phyloP scores from a whole-genome alignment of 2,329 filamentous ascomycete genomes.

The Onygena corvina region DNA sequence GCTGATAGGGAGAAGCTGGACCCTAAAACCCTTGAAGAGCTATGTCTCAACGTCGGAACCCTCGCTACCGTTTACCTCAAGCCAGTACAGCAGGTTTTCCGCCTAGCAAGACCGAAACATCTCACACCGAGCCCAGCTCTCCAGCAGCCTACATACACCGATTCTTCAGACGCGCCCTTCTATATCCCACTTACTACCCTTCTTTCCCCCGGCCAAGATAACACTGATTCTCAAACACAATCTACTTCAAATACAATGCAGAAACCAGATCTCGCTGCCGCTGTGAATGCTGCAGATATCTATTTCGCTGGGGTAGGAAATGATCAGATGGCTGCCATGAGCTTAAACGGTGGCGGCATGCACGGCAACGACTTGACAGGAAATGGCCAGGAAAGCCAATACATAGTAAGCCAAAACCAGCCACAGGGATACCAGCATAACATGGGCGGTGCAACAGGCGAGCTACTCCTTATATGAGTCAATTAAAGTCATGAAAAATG shows the following conservation, averaged over 20 bases:
- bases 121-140: constrained; percentile 75
- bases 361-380: constrained; percentile 47
- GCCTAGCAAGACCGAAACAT: constrained; percentile 66
- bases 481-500: not conserved
- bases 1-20: constrained; percentile 93
- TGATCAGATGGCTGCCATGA: constrained; percentile 61
- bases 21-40: constrained; percentile 80
- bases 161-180: constrained; percentile 24
- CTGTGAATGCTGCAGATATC: constrained; percentile 72
- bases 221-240: constrained; percentile 19
- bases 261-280: constrained; percentile 49
- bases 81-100: constrained; percentile 93
- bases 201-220: constrained; percentile 36
- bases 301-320: constrained; percentile 74
- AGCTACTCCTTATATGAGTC: constrained; percentile 44
- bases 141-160: constrained; percentile 53
- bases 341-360: constrained; percentile 52
- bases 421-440: constrained; percentile 39
- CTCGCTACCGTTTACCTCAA: constrained; percentile 96
- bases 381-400: constrained; percentile 39
- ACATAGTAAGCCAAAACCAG: constrained; percentile 73
- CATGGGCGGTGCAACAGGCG: constrained; percentile 54
- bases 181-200: constrained; percentile 15
- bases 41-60: constrained; percentile 92
- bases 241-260: constrained; percentile 21